These are phyloP conservation scores for Dianthus caryophyllus DNA, from an alignment of 148 eudicot species.

Conservation along the genomic window DNA sequence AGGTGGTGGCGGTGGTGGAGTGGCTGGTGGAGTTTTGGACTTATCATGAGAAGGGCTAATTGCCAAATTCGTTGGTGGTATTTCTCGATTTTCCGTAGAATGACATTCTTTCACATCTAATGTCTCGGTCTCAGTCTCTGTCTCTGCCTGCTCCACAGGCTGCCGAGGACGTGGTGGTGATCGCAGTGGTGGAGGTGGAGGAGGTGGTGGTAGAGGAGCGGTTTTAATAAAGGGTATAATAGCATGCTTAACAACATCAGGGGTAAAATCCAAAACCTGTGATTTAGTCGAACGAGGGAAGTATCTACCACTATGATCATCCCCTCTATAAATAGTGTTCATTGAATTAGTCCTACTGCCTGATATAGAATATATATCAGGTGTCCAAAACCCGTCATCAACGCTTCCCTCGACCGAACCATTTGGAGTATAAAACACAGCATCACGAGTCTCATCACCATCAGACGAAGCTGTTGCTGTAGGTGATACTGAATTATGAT, in stretches of 20 bases:
- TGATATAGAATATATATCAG: conserved; percentile 28
- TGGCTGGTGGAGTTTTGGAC: conserved; percentile 26
- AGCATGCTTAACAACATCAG: conserved; percentile 46
- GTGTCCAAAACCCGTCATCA: conserved; percentile 48
- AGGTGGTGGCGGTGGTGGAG: conserved; percentile 35
- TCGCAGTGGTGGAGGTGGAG: conserved; percentile 27
- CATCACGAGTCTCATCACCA: conserved; percentile 60
- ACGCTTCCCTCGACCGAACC: conserved; percentile 45
- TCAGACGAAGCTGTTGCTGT: conserved; percentile 50
- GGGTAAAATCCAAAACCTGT: conserved; percentile 39
- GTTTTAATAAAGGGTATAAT: conserved; percentile 54
- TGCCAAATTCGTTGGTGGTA: conserved; percentile 60
- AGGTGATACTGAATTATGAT: conserved; percentile 38
- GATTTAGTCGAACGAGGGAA: conserved; percentile 65
- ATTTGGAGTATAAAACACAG: conserved; percentile 61
- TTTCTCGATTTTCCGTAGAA: conserved; percentile 11
- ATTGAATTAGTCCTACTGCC: conserved; percentile 25
- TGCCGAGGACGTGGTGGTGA: too few relatives aligned
- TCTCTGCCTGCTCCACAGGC: conserved; percentile 15
- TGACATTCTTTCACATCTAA: conserved; percentile 11
- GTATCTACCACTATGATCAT: conserved; percentile 17
- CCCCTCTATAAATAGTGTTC: conserved; percentile 22
- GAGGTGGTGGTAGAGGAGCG: conserved; percentile 27
- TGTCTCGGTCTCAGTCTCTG: conserved; percentile 13
- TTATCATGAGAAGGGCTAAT: conserved; percentile 32